These are phyloP conservation scores for Calonectria hawksworthii DNA, from an alignment of 2,329 filamentous ascomycete species.

Conservation along the genomic window DNA sequence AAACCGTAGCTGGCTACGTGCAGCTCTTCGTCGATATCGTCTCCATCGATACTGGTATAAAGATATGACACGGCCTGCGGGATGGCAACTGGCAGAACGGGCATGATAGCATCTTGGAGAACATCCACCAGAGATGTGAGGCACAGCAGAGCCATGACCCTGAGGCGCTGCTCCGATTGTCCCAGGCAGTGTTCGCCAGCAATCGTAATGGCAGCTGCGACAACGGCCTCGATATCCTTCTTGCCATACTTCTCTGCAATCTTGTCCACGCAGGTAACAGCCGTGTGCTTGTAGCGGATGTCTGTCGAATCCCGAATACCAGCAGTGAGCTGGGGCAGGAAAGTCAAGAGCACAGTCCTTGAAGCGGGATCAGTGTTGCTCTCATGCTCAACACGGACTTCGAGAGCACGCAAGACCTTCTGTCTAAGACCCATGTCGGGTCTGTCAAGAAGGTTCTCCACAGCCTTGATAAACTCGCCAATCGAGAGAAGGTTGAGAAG, in stretches of 20 bases:
- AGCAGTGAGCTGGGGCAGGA: conserved; percentile 82
- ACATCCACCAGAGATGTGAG: conserved; percentile 92
- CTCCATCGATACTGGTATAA: conserved; percentile 69
- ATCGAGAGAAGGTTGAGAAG: conserved; percentile 90
- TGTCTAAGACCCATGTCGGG: conserved; percentile 82
- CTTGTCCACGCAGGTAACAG: conserved; percentile 90
- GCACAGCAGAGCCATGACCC: conserved; percentile 88
- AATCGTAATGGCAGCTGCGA: conserved; percentile 82
- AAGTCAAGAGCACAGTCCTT: conserved; percentile 79
- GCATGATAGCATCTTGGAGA: conserved; percentile 86
- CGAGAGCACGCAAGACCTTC: conserved; percentile 85
- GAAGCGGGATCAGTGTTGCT: conserved; percentile 77
- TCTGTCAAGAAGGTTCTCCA: conserved; percentile 84
- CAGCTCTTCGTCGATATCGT: conserved; percentile 71
- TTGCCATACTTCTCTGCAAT: conserved; percentile 97
- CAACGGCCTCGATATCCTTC: conserved; percentile 84
- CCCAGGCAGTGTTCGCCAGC: conserved; percentile 83
- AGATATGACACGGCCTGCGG: conserved; percentile 81
- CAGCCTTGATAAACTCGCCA: conserved; percentile 88
- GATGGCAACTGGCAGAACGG: conserved; percentile 83
- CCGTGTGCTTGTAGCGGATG: conserved; percentile 84
- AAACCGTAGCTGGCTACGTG: conserved; percentile 89
- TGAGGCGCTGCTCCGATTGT: conserved; percentile 78
- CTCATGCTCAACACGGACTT: conserved; percentile 82
- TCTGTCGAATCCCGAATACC: conserved; percentile 82